Conservation (phyloP, 2,329 filamentous ascomycete genomes). For the Paraphoma chrysanthemicola region DNA sequence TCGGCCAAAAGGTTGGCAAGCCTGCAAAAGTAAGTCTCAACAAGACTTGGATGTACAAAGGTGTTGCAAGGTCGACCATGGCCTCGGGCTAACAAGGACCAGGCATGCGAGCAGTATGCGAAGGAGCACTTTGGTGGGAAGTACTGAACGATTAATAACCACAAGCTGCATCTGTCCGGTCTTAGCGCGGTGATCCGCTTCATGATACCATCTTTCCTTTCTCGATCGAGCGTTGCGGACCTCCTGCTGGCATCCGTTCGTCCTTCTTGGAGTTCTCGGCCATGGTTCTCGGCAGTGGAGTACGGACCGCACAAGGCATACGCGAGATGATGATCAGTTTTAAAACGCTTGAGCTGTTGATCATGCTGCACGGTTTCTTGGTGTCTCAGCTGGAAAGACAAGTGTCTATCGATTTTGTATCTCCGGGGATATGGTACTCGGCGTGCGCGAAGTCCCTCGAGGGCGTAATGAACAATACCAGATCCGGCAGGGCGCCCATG, state of each 20-base stretch:
- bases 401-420: slow-evolving; percentile 14
- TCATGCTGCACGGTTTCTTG: slow-evolving; percentile 12
- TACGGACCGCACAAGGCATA: slow-evolving; percentile 19
- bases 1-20: slow-evolving; percentile 96
- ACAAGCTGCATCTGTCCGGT: slow-evolving; percentile 47
- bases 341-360: slow-evolving; percentile 24
- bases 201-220: slow-evolving; percentile 49
- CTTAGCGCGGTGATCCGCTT: slow-evolving; percentile 39
- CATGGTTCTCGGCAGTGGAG: slow-evolving; percentile 31
- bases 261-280: slow-evolving; percentile 34
- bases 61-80: slow-evolving; percentile 6
- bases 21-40: slow-evolving; percentile 78
- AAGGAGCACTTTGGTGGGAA: slow-evolving; percentile 85
- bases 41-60: slow-evolving; percentile 7
- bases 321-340: slow-evolving; percentile 19
- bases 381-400: slow-evolving; percentile 11
- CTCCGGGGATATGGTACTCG: slow-evolving; percentile 18
- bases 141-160: slow-evolving; percentile 51
- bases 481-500: slow-evolving; percentile 21
- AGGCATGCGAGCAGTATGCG: slow-evolving; percentile 91
- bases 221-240: slow-evolving; percentile 36
- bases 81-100: slow-evolving; percentile 20
- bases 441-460: slow-evolving; percentile 15
- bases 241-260: slow-evolving; percentile 36
- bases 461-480: slow-evolving; percentile 32